Percentiles rank a stretch among this genome's conserved stretches.
phyloP scores from a whole-genome alignment of 768 basidiomycete species.

The Holtermanniella nyarrowii region DNA sequence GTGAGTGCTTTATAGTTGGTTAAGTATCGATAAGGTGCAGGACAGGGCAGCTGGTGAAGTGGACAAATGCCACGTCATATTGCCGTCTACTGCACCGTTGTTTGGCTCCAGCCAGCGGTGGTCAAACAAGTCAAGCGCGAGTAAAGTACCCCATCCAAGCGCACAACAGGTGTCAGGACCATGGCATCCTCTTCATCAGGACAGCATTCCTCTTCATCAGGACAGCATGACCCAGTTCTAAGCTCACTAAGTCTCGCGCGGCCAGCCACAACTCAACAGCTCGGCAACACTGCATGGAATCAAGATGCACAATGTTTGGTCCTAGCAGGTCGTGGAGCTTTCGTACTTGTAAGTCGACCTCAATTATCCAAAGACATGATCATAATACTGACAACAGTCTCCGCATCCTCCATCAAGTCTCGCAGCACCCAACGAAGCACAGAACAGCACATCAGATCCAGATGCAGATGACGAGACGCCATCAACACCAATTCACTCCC shows the following conservation, averaged over 20 bases:
- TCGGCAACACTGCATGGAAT: slow-evolving; percentile 19
- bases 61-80: too few species aligned
- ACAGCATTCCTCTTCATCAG: too few species aligned
- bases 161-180: too few species aligned
- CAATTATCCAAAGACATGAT: background rate
- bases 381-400: background rate
- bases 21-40: too few species aligned
- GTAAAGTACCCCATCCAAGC: too few species aligned
- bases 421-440: background rate
- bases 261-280: background rate
- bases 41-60: too few species aligned
- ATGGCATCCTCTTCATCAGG: too few species aligned
- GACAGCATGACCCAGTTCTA: too few species aligned
- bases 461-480: background rate
- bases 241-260: background rate
- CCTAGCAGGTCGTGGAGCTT: slow-evolving; percentile 13
- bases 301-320: slow-evolving; percentile 31
- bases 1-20: too few species aligned
- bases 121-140: too few species aligned
- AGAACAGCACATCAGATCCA: background rate
- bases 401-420: background rate
- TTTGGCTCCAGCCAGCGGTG: too few species aligned
- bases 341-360: slow-evolving; percentile 16
- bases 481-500: background rate
- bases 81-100: too few species aligned